Percentiles rank a stretch among this genome's conserved stretches.
phyloP scores from a whole-genome alignment of 352 stramenopile species.

The Phytopythium litorale region DNA sequence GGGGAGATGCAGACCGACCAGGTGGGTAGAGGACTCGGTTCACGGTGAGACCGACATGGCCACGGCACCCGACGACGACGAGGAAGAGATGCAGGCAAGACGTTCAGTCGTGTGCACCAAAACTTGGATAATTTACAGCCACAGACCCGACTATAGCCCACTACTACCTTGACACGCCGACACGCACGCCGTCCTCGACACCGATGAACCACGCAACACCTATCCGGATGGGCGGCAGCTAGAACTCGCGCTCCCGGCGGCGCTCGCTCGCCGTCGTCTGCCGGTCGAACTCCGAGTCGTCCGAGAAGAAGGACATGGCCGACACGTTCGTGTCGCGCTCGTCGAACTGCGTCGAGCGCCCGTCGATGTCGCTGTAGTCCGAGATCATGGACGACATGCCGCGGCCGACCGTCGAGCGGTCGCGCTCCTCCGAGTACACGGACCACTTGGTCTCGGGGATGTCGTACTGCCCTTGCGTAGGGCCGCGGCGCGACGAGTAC shows the following conservation, averaged over 20 bases:
- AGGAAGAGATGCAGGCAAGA: no score
- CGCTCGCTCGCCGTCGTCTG: slow-evolving; percentile 9
- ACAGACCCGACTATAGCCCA: not conserved
- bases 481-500: not conserved
- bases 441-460: slow-evolving; percentile 6
- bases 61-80: no score
- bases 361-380: slow-evolving; percentile 9
- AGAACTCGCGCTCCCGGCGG: slow-evolving; percentile 23
- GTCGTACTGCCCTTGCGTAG: not conserved
- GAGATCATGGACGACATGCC: slow-evolving; percentile 8
- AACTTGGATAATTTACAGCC: slow-evolving; percentile 2
- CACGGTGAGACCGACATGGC: no score
- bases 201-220: not conserved
- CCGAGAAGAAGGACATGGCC: slow-evolving; percentile 31
- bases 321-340: slow-evolving; percentile 23
- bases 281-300: slow-evolving; percentile 29
- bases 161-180: not conserved
- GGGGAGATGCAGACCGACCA: not conserved
- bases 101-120: not conserved
- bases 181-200: not conserved
- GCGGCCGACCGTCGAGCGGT: slow-evolving; percentile 4
- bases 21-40: no score
- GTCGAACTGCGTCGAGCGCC: slow-evolving; percentile 1
- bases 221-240: not conserved
- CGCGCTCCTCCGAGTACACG: slow-evolving; percentile 5